Percentiles rank a stretch among this genome's conserved stretches.
These are phyloP conservation scores for Saturnispora besseyi DNA, from an alignment of 805 yeast genomes.

Conservation along the genomic window DNA sequence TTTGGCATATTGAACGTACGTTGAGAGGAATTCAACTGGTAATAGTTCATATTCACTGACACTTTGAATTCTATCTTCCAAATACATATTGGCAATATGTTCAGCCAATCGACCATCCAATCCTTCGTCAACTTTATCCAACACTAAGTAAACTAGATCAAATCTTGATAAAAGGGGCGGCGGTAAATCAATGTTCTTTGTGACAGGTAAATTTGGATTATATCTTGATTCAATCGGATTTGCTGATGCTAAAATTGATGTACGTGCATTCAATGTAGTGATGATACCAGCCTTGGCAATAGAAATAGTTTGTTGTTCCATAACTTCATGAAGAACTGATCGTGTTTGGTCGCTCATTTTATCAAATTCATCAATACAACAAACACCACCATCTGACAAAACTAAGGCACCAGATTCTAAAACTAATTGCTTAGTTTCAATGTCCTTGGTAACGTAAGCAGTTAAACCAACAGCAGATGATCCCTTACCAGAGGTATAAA, in stretches of 20 bases:
- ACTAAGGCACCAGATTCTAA: conserved; percentile 95
- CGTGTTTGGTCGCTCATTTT: conserved; percentile 93
- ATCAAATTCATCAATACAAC: conserved; percentile 98
- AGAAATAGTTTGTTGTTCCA: conserved; percentile 98
- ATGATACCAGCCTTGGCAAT: conserved; percentile 98
- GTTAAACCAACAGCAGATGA: conserved; percentile 99
- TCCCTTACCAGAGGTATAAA: conserved; percentile 97
- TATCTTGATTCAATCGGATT: conserved; percentile 95
- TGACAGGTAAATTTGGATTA: conserved; percentile 90
- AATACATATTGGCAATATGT: conserved; percentile 85
- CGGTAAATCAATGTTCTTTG: conserved; percentile 91
- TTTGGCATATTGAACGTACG: conserved; percentile 91
- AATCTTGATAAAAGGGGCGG: conserved; percentile 93
- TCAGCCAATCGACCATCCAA: conserved; percentile 79
- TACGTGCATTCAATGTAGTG: conserved; percentile 92
- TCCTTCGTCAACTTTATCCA: conserved; percentile 85
- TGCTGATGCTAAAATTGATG: conserved; percentile 92
- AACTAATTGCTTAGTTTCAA: conserved; percentile 87
- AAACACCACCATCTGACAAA: conserved; percentile 93
- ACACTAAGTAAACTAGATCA: conserved; percentile 83
- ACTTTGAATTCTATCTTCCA: conserved; percentile 75
- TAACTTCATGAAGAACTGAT: conserved; percentile 94
- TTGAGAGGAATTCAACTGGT: conserved; percentile 80
- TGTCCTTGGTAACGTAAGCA: conserved; percentile 91
- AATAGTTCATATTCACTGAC: conserved; percentile 61